These are phyloP conservation scores for Fusarium odoratissimum DNA, from an alignment of 2,329 filamentous ascomycete species.

Conservation along the genomic window DNA sequence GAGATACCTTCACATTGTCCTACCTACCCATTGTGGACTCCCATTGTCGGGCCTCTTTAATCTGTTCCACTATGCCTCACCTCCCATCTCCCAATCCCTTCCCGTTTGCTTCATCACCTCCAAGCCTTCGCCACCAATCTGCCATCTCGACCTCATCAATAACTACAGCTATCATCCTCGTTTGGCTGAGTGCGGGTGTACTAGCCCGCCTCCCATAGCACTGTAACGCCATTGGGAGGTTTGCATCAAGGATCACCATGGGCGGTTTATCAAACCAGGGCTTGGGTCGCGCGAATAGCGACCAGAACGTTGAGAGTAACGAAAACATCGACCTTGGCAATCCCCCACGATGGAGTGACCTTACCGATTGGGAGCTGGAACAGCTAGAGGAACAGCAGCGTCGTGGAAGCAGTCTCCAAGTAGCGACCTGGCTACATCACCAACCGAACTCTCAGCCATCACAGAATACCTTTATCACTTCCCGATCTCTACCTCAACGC, in stretches of 20 bases:
- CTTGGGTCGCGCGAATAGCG: neutral
- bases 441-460: conserved; percentile 29
- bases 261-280: neutral
- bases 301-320: conserved; percentile 8
- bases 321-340: conserved; percentile 25
- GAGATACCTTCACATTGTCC: conserved; percentile 18
- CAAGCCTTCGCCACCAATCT: conserved; percentile 9
- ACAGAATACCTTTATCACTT: conserved; percentile 24
- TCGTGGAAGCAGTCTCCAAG: conserved; percentile 1
- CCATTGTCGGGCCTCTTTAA: conserved; percentile 13
- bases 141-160: conserved; percentile 3
- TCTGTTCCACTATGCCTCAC: conserved; percentile 10
- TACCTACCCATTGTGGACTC: conserved; percentile 14
- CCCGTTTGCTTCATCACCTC: conserved; percentile 8
- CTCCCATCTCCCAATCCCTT: conserved; percentile 7
- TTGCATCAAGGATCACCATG: conserved; percentile 17
- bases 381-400: conserved; percentile 10
- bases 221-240: conserved; percentile 27
- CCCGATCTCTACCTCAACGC: conserved; percentile 12
- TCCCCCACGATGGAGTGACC: conserved; percentile 3
- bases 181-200: conserved; percentile 22
- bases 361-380: conserved; percentile 9
- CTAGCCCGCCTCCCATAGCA: conserved; percentile 19
- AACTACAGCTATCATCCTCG: conserved; percentile 19
- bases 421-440: conserved; percentile 23